These are phyloP conservation scores for Clavispora asparagi DNA, from an alignment of 805 yeast genomes.

Conservation along the genomic window DNA sequence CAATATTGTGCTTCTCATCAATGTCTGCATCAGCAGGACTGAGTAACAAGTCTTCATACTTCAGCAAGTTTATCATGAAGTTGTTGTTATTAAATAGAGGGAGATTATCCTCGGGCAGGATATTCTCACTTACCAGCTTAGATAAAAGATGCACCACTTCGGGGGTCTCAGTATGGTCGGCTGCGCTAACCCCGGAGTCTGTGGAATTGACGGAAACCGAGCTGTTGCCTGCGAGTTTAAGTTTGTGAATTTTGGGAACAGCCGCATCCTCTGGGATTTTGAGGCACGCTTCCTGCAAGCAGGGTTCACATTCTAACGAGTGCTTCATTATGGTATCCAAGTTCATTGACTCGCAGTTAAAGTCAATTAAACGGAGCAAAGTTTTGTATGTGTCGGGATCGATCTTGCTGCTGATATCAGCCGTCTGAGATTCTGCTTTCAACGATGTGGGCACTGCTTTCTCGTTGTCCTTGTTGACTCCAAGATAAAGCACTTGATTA, in stretches of 20 bases:
- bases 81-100: conserved; percentile 34
- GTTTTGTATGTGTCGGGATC: conserved; percentile 16
- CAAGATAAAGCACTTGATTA: conserved; percentile 38
- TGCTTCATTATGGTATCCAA: conserved; percentile 54
- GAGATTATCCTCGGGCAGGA: conserved; percentile 16
- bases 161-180: neutral
- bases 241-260: neutral
- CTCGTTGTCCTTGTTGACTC: conserved; percentile 28
- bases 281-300: conserved; percentile 37
- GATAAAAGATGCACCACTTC: neutral
- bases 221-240: neutral
- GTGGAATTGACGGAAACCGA: neutral
- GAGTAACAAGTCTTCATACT: conserved; percentile 28
- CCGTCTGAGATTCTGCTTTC: neutral
- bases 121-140: neutral
- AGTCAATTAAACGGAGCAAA: conserved; percentile 42
- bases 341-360: conserved; percentile 40
- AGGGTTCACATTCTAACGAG: conserved; percentile 64
- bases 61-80: conserved; percentile 28
- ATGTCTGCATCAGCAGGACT: neutral
- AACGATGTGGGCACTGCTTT: conserved; percentile 17
- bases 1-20: conserved; percentile 19
- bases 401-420: neutral
- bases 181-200: neutral
- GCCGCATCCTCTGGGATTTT: conserved; percentile 3